phyloP scores from a whole-genome alignment of 2,329 filamentous ascomycete species.

The Pseudocercospora eumusae region DNA sequence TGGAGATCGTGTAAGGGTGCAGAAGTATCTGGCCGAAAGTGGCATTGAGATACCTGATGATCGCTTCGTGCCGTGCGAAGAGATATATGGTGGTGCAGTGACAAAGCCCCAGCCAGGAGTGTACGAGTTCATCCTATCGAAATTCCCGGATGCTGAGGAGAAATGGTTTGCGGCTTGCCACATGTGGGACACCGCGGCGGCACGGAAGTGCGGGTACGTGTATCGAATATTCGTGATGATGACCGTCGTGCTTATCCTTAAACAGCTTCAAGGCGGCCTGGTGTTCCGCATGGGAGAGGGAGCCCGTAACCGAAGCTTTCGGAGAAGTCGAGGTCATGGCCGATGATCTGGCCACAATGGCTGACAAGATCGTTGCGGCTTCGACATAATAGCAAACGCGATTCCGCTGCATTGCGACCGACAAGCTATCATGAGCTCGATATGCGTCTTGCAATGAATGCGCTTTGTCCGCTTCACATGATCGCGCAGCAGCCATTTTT shows the following conservation, averaged over 20 bases:
- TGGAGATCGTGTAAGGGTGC: slow-evolving; percentile 52
- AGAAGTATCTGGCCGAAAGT: slow-evolving; percentile 52
- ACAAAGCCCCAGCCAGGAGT: slow-evolving; percentile 53
- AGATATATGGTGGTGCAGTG: slow-evolving; percentile 37
- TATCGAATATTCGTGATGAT: neutral
- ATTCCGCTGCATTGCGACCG: too few relatives aligned
- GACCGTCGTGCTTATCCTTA: neutral
- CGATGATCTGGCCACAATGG: slow-evolving; percentile 5
- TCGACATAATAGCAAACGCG: neutral
- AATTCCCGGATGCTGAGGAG: slow-evolving; percentile 41
- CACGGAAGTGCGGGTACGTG: slow-evolving; percentile 46
- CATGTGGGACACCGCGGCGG: slow-evolving; percentile 60
- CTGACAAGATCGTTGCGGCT: slow-evolving; percentile 6
- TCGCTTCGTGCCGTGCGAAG: slow-evolving; percentile 56
- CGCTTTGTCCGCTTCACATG: neutral
- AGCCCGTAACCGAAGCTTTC: slow-evolving; percentile 53
- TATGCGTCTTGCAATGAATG: neutral
- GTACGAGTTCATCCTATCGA: slow-evolving; percentile 48
- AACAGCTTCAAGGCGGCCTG: slow-evolving; percentile 53
- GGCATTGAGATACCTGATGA: slow-evolving; percentile 53
- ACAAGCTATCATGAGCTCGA: neutral
- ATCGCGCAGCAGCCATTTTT: neutral
- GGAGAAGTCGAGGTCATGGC: slow-evolving; percentile 29
- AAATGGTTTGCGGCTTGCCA: slow-evolving; percentile 61
- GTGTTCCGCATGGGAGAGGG: slow-evolving; percentile 55